These are phyloP conservation scores for Ottelia alismoides DNA, from an alignment of 106 monocot genomes.

Conservation along the genomic window DNA sequence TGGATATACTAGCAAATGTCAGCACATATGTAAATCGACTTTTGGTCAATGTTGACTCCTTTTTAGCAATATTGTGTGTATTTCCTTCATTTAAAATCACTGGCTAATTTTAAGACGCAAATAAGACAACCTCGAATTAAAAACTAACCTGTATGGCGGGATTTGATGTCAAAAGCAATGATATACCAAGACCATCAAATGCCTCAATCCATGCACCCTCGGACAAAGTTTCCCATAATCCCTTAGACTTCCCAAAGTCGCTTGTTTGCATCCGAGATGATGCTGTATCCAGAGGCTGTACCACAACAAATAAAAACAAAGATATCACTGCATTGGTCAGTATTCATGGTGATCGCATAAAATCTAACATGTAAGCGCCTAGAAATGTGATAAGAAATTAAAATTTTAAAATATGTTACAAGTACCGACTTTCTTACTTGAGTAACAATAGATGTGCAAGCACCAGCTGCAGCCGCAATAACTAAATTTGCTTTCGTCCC, in stretches of 20 bases:
- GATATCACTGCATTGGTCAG: too few species aligned
- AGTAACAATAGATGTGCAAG: conserved; percentile 75
- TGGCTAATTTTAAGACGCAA: too few species aligned
- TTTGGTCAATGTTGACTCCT: too few species aligned
- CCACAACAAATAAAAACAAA: conserved; percentile 7
- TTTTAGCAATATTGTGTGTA: too few species aligned
- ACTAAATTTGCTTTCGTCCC: conserved; percentile 87
- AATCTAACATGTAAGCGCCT: too few species aligned
- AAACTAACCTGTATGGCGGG: conserved; percentile 92
- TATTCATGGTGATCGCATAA: too few species aligned
- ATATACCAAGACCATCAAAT: conserved; percentile 89
- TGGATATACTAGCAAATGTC: too few species aligned
- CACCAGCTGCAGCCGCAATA: conserved; percentile 90
- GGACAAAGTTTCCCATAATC: conserved; percentile 71
- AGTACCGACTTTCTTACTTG: conserved; percentile 65
- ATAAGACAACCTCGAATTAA: too few species aligned
- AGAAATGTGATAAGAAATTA: too few species aligned
- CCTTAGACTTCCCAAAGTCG: conserved; percentile 85
- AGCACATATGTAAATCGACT: too few species aligned
- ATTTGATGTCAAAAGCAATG: conserved; percentile 81
- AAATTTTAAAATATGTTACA: too few species aligned
- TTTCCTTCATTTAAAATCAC: too few species aligned
- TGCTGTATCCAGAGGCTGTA: conserved; percentile 91
- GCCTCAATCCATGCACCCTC: conserved; percentile 63
- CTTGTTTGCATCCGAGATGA: conserved; percentile 99